phyloP scores from a whole-genome alignment of 768 basidiomycete species.

The Lactifluus piperatus region DNA sequence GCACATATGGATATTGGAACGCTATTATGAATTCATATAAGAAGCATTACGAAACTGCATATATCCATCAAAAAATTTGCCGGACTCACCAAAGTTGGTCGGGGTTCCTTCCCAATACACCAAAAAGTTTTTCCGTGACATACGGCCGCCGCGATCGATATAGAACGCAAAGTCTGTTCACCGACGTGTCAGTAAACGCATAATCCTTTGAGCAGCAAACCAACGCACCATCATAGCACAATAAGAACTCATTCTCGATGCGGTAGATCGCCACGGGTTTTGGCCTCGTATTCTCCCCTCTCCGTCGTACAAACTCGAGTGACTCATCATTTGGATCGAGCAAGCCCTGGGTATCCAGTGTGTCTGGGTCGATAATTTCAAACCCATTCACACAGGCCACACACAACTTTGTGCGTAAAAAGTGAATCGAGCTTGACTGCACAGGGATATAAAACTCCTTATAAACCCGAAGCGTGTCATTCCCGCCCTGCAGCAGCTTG shows the following conservation, averaged over 20 bases:
- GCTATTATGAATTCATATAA: conserved; percentile 57
- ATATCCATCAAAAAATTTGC: neutral
- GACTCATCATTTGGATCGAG: conserved; percentile 87
- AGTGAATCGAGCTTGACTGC: conserved; percentile 93
- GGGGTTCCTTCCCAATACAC: conserved; percentile 96
- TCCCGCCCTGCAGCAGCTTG: conserved; percentile 87
- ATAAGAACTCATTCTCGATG: conserved; percentile 90
- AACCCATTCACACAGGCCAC: conserved; percentile 97
- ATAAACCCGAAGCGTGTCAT: conserved; percentile 88
- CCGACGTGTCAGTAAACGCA: neutral
- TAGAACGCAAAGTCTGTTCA: conserved; percentile 92
- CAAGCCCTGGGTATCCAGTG: conserved; percentile 91
- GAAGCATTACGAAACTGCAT: neutral
- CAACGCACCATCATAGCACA: conserved; percentile 93
- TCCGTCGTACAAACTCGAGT: conserved; percentile 87
- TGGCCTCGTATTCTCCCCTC: conserved; percentile 73
- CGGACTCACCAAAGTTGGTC: conserved; percentile 78
- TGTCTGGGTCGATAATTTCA: conserved; percentile 97
- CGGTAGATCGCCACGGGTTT: conserved; percentile 95
- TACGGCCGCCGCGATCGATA: conserved; percentile 92
- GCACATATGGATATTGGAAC: conserved; percentile 90
- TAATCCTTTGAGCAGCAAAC: neutral
- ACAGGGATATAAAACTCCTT: conserved; percentile 99
- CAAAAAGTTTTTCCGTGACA: conserved; percentile 87
- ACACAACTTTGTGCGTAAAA: conserved; percentile 94